A percentile compares a stretch with the other conserved stretches of the same genome.
Conservation (phyloP, 805 yeast species). For the Candida verbasci region DNA sequence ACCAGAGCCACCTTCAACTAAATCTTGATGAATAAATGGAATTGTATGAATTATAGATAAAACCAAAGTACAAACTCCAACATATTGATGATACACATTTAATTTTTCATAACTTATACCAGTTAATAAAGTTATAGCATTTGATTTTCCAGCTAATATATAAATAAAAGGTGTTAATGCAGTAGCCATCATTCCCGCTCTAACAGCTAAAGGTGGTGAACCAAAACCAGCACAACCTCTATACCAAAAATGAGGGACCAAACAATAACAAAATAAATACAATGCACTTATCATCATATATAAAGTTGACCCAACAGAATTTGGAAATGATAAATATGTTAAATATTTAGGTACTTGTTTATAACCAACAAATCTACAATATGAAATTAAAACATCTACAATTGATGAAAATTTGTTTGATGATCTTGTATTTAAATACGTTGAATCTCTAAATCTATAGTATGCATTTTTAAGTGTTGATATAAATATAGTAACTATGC, state of each 20-base stretch:
- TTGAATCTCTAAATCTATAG: slow-evolving; percentile 21
- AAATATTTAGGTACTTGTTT: slow-evolving; percentile 23
- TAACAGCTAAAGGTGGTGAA: slow-evolving; percentile 52
- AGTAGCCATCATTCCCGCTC: slow-evolving; percentile 49
- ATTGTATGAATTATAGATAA: slow-evolving; percentile 47
- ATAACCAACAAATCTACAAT: slow-evolving; percentile 33
- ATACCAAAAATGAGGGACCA: slow-evolving; percentile 47
- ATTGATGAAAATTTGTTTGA: slow-evolving; percentile 15
- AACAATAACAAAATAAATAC: slow-evolving; percentile 34
- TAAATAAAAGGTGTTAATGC: slow-evolving; percentile 49
- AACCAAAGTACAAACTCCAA: slow-evolving; percentile 37
- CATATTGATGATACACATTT: slow-evolving; percentile 48
- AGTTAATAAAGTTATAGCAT: slow-evolving; percentile 43
- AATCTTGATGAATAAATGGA: slow-evolving; percentile 44
- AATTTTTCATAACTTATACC: slow-evolving; percentile 55
- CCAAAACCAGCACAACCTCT: slow-evolving; percentile 53
- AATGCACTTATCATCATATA: slow-evolving; percentile 31
- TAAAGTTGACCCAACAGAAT: slow-evolving; percentile 32
- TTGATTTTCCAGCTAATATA: slow-evolving; percentile 50
- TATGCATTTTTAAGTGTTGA: slow-evolving; percentile 30
- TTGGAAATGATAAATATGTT: slow-evolving; percentile 28
- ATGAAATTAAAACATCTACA: slow-evolving; percentile 25
- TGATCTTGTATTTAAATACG: slow-evolving; percentile 11
- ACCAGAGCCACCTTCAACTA: slow-evolving; percentile 45
- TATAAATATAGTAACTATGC: slow-evolving; percentile 30